Conservation (phyloP, 2,329 filamentous ascomycete species). For the Exophiala bonariae region DNA sequence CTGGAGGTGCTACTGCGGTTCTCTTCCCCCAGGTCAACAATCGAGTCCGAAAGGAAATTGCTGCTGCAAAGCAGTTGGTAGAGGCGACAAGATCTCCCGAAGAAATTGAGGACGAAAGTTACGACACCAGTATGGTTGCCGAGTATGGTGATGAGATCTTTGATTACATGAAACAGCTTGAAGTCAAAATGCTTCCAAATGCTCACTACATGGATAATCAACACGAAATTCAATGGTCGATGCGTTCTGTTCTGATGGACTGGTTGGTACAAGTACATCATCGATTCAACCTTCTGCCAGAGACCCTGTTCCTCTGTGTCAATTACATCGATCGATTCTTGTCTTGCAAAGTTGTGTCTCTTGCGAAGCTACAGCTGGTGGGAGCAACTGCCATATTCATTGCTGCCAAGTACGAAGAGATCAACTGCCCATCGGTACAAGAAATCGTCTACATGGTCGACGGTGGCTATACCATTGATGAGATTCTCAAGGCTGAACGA, state of each 20-base stretch:
- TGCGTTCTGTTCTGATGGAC: conserved; percentile 95
- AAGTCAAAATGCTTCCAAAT: conserved; percentile 82
- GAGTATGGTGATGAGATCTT: conserved; percentile 98
- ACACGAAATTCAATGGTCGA: conserved; percentile 98
- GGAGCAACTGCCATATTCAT: conserved; percentile 95
- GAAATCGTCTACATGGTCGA: conserved; percentile 99
- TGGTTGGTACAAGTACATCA: conserved; percentile 97
- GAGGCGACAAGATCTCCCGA: conserved; percentile 65
- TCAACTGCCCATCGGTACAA: conserved; percentile 90
- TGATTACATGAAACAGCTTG: conserved; percentile 81
- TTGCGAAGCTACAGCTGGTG: conserved; percentile 92
- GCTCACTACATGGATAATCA: conserved; percentile 96
- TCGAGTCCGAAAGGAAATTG: conserved; percentile 71
- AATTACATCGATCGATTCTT: conserved; percentile 98
- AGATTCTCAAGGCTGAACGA: conserved; percentile 94
- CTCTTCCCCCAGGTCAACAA: conserved; percentile 71
- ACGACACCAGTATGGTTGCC: conserved; percentile 96
- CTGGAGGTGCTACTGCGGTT: conserved; percentile 62
- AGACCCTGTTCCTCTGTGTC: conserved; percentile 90
- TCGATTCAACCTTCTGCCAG: conserved; percentile 85
- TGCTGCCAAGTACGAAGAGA: conserved; percentile 97
- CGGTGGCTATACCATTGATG: conserved; percentile 80
- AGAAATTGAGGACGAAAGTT: conserved; percentile 83
- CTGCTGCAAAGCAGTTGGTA: conserved; percentile 65
- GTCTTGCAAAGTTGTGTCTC: conserved; percentile 88